These are phyloP conservation scores for Exserohilum turcica DNA, from an alignment of 2,329 filamentous ascomycete species.

Conservation along the genomic window DNA sequence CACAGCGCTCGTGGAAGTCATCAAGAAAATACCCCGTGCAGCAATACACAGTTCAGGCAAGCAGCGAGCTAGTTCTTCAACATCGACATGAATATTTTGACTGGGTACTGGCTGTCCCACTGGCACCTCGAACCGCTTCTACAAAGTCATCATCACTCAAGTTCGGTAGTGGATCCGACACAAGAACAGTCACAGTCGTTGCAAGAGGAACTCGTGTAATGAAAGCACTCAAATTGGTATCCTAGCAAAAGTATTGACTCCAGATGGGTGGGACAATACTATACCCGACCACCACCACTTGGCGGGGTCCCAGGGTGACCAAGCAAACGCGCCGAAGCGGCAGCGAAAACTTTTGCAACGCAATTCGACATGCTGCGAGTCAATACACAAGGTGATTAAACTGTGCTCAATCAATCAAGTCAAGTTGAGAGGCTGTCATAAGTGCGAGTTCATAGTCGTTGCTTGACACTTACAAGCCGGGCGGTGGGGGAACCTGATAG, in stretches of 20 bases:
- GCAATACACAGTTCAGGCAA: too few relatives aligned
- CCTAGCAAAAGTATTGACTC: constrained; percentile 10
- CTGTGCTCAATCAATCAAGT: constrained; percentile 17
- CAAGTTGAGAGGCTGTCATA: constrained; percentile 17
- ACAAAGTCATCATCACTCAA: too few relatives aligned
- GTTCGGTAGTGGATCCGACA: too few relatives aligned
- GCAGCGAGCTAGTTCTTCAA: too few relatives aligned
- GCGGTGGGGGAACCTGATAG: constrained; percentile 36
- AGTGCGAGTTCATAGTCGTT: constrained; percentile 20
- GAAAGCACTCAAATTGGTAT: constrained; percentile 13
- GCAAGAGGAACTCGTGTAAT: neutral
- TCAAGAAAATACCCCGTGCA: neutral
- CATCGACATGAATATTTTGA: too few relatives aligned
- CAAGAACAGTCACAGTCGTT: too few relatives aligned
- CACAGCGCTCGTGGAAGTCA: constrained; percentile 14
- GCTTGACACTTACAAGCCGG: constrained; percentile 37
- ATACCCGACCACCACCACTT: neutral
- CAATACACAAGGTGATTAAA: constrained; percentile 6
- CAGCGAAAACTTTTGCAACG: constrained; percentile 1
- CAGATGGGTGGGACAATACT: constrained; percentile 1
- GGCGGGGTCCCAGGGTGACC: neutral
- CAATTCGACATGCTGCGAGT: constrained; percentile 2
- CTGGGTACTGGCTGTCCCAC: too few relatives aligned
- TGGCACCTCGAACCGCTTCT: neutral
- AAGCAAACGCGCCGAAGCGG: constrained; percentile 10